These are phyloP conservation scores for Myxozyma monticola DNA, from an alignment of 805 yeast genomes.

Conservation along the genomic window DNA sequence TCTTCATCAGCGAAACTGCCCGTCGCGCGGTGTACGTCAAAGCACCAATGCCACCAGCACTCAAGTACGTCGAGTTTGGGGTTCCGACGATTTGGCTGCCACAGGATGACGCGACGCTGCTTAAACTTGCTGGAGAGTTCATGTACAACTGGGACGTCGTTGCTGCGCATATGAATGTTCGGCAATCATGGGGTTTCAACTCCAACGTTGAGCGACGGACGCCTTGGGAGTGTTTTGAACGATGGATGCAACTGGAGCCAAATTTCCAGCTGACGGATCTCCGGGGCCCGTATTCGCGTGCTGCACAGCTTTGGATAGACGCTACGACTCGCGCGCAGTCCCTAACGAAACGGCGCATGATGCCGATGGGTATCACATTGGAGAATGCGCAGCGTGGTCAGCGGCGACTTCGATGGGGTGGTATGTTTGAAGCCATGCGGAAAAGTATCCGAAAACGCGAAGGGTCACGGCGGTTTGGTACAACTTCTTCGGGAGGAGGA, in stretches of 20 bases:
- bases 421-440: slow-evolving; percentile 93
- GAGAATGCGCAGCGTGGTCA: slow-evolving; percentile 90
- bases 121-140: slow-evolving; percentile 79
- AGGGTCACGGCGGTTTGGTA: slow-evolving; percentile 23
- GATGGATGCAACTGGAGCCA: slow-evolving; percentile 90
- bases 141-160: slow-evolving; percentile 93
- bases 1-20: slow-evolving; percentile 25
- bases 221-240: slow-evolving; percentile 98
- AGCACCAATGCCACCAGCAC: slow-evolving; percentile 90
- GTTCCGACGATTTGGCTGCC: slow-evolving; percentile 97
- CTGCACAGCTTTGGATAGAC: slow-evolving; percentile 89
- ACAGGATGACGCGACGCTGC: slow-evolving; percentile 79
- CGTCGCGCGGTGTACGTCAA: slow-evolving; percentile 45
- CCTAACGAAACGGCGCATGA: slow-evolving; percentile 80
- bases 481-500: slow-evolving; percentile 3
- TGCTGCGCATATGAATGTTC: slow-evolving; percentile 71
- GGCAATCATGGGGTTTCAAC: slow-evolving; percentile 54
- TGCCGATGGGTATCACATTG: slow-evolving; percentile 89
- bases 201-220: slow-evolving; percentile 93
- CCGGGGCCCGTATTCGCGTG: slow-evolving; percentile 73
- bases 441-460: slow-evolving; percentile 89
- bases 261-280: slow-evolving; percentile 82
- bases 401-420: slow-evolving; percentile 87
- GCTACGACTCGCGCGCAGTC: slow-evolving; percentile 87
- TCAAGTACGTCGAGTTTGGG: slow-evolving; percentile 74